Evolutionary conservation across 805 yeast genomes (phyloP).

Genomic region (Kuraishia hungarica): DNA sequence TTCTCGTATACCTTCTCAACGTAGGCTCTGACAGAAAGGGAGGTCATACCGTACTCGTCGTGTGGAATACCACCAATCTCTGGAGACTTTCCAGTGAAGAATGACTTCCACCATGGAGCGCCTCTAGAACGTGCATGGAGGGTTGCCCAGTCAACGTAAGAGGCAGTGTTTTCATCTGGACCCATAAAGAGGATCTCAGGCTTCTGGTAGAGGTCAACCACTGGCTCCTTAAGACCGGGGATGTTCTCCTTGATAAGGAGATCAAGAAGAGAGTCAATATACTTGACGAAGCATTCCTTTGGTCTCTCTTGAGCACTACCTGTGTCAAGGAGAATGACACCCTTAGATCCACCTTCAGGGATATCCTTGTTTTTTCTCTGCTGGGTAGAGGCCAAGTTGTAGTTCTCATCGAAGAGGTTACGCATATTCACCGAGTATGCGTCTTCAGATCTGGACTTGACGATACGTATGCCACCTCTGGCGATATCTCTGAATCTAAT

Average conservation of each 20-base stretch:
- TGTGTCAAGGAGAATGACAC: conserved; percentile 77
- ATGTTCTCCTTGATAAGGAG: conserved; percentile 60
- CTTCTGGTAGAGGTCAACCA: conserved; percentile 75
- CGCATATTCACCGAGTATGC: conserved; percentile 80
- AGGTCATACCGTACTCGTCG: conserved; percentile 97
- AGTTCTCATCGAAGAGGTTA: conserved; percentile 91
- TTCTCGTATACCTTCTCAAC: conserved; percentile 84
- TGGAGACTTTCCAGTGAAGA: conserved; percentile 93
- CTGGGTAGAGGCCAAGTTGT: conserved; percentile 91
- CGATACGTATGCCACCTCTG: conserved; percentile 96
- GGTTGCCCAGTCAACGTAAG: conserved; percentile 95
- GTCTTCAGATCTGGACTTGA: conserved; percentile 76
- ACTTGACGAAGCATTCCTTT: conserved; percentile 81
- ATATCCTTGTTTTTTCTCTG: conserved; percentile 96
- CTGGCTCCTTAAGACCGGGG: conserved; percentile 73
- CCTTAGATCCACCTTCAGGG: conserved; percentile 98
- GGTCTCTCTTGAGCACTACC: conserved; percentile 73
- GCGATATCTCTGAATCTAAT: conserved; percentile 95
- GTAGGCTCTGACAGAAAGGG: conserved; percentile 86
- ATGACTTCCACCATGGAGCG: conserved; percentile 98
- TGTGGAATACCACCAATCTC: conserved; percentile 95
- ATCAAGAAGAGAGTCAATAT: conserved; percentile 86
- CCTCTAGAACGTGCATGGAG: conserved; percentile 86
- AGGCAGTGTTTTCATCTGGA: conserved; percentile 99
- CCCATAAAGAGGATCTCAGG: conserved; percentile 94